phyloP scores from a whole-genome alignment of 179 eudicot species.

The Carnegiea gigantea region DNA sequence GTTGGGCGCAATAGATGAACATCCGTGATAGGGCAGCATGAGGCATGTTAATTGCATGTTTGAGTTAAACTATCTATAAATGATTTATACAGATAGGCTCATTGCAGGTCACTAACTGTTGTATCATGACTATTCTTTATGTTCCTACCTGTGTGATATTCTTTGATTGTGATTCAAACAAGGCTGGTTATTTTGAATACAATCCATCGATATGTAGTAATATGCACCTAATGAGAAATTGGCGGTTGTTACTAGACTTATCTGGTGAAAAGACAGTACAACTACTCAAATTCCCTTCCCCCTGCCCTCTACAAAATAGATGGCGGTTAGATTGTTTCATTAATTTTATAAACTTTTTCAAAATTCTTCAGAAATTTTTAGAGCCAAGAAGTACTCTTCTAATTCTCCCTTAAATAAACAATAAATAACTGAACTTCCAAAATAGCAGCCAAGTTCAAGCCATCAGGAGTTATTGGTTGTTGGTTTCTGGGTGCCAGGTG shows the following conservation, averaged over 20 bases:
- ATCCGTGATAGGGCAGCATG: neutral
- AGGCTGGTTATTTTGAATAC: neutral
- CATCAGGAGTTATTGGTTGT: neutral
- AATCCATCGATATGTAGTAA: neutral
- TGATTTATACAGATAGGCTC: neutral
- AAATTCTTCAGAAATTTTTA: too few species aligned
- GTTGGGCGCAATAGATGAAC: neutral
- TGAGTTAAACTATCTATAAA: neutral
- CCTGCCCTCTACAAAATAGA: too few species aligned
- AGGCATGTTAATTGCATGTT: neutral
- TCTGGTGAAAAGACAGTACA: neutral
- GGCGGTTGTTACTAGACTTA: neutral
- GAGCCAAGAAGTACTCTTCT: neutral
- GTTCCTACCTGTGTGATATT: neutral
- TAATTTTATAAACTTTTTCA: neutral
- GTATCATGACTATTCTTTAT: neutral
- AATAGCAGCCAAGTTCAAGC: neutral
- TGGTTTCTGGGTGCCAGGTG: neutral
- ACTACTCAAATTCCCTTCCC: too few species aligned
- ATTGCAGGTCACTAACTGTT: too few species aligned
- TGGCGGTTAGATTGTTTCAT: neutral
- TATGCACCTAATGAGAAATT: neutral
- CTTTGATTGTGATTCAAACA: too few species aligned
- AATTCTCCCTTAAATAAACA: neutral
- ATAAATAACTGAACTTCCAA: neutral